Evolutionary conservation across 768 basidiomycete genomes (phyloP).

Genomic region (Polyporus arcularius): DNA sequence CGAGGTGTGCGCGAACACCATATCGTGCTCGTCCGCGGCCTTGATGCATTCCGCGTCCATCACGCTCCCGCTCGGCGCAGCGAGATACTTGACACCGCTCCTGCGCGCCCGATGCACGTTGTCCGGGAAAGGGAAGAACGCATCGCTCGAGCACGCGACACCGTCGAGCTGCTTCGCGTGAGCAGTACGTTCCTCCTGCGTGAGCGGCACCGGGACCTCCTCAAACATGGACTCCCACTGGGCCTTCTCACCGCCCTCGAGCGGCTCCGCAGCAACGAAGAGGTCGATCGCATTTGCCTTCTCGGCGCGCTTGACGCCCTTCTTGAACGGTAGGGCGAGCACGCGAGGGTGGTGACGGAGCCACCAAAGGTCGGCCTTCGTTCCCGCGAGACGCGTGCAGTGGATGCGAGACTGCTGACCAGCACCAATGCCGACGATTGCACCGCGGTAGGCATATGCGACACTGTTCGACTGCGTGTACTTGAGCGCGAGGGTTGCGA

Average conservation of each 20-base stretch:
- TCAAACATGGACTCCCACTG: conserved; percentile 94
- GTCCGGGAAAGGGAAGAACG: conserved; percentile 99
- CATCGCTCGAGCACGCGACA: conserved; percentile 94
- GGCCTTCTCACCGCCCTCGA: conserved; percentile 85
- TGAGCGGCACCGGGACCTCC: conserved; percentile 62
- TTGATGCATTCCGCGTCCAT: conserved; percentile 98
- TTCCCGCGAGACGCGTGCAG: conserved; percentile 96
- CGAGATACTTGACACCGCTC: conserved; percentile 91
- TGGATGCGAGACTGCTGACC: conserved; percentile 99
- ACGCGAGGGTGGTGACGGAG: conserved; percentile 95
- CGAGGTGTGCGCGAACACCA: conserved; percentile 89
- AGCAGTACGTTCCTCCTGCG: conserved; percentile 65
- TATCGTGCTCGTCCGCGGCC: conserved; percentile 90
- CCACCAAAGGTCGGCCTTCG: conserved; percentile 99
- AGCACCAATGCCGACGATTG: conserved; percentile 93
- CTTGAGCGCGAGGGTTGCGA: conserved; percentile 95
- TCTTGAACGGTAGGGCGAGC: conserved; percentile 91
- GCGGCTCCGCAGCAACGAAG: conserved; percentile 86
- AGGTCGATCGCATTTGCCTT: conserved; percentile 98
- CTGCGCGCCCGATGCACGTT: conserved; percentile 92
- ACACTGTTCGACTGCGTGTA: conserved; percentile 99
- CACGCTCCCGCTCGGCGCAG: conserved; percentile 90
- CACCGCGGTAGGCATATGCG: conserved; percentile 89
- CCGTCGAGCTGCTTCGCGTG: conserved; percentile 77
- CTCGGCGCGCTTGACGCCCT: conserved; percentile 95